Base-by-base conservation (phyloP, 768 basidiomycete genomes). In the Phylloporus arenicola region DNA sequence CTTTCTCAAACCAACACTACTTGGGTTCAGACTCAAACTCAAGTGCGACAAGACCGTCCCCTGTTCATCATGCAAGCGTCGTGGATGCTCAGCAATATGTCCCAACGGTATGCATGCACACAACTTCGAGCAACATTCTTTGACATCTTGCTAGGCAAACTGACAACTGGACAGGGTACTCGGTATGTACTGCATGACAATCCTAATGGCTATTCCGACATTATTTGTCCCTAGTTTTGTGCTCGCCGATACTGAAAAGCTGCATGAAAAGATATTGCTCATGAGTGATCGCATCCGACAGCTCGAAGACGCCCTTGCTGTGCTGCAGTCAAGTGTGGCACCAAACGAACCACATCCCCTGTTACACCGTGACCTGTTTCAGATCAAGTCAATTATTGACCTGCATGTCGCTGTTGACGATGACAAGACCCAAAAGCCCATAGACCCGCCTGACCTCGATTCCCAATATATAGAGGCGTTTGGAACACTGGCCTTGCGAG, bases 51-150 rank as follows among this genome's bases (percentile, higher is more conserved):
- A 88, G 67, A 84, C 78, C 3, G 78, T 75, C 12, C 74, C 73
- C 1, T 76, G 76, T 55, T 69, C 73, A 1, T 77, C 74, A 6
- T 84, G 86, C 64, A 86, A 81, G 61, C 79, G 86, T 37, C 72
- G 86, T 57, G 86, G 86, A 25, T 88, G 86, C 59, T 79, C 82
- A 6, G 82, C 82, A 11, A 88, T 89, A 47, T 89, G 87, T 67
- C 86, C 85, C 3, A 87, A 87, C 57, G 86, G 71, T 64, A 52
- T 14, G 53, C 29, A 7, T 30, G 14, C 24, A 37, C 7, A 12
- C 24, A 14, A 5, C 25, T 5, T 17, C 14, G n/a, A 47, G 13
- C 12, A 14, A 6, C 29, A 3, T 46, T 24, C 43, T 43, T 13
- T 50, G 25, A 24, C 9, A 6, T 43, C 24, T 11, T 19, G 17